Percentiles rank a stretch among this genome's conserved stretches.
These are phyloP conservation scores for Alternaria gaisen DNA, from an alignment of 2,329 filamentous ascomycete species.

Conservation along the genomic window DNA sequence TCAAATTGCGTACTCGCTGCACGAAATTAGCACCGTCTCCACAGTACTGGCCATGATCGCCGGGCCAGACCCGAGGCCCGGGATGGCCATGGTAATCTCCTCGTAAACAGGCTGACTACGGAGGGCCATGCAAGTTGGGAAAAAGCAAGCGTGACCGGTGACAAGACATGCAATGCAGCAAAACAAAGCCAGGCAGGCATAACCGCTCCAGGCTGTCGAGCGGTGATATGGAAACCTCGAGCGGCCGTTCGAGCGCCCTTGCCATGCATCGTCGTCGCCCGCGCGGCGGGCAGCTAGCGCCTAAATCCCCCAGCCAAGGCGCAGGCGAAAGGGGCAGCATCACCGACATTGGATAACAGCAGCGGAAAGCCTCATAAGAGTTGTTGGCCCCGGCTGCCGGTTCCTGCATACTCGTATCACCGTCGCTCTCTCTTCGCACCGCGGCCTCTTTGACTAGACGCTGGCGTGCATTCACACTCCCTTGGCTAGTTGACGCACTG, in stretches of 20 bases:
- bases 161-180: conserved; percentile 1
- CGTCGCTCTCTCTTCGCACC: conserved; percentile 20
- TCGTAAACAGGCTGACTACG: not conserved
- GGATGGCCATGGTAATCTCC: conserved; percentile 13
- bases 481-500: conserved; percentile 13
- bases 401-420: conserved; percentile 2
- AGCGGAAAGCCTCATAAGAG: conserved; percentile 23
- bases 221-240: not conserved
- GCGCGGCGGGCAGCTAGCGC: conserved; percentile 30
- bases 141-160: not conserved
- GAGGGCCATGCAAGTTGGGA: not conserved
- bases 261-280: conserved; percentile 12
- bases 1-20: conserved; percentile 6
- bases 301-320: conserved; percentile 28
- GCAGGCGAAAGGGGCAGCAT: conserved; percentile 37
- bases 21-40: conserved; percentile 14
- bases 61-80: conserved; percentile 16
- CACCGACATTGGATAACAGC: conserved; percentile 34
- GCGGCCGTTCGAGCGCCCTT: conserved; percentile 2
- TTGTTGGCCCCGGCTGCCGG: conserved; percentile 19
- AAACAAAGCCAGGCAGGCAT: not conserved
- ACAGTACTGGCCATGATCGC: conserved; percentile 10
- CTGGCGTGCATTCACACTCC: conserved; percentile 29
- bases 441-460: conserved; percentile 36
- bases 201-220: not conserved